Evolutionary conservation across 495 filamentous ascomycete genomes (phyloP).

Genomic region (Amorphotheca resinae): DNA sequence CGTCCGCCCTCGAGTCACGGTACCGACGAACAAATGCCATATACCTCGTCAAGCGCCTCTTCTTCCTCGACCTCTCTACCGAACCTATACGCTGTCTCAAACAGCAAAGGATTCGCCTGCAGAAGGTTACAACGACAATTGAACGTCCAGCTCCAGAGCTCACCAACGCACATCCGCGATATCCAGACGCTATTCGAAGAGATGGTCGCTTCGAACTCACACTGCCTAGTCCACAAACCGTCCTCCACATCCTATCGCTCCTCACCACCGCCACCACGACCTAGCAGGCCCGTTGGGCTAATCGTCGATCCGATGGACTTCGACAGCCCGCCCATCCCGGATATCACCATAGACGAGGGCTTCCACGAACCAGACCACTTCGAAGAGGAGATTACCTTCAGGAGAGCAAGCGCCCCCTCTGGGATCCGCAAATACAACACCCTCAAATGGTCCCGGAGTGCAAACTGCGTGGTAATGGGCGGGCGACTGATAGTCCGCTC

Average conservation of each 20-base stretch:
- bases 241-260: neutral
- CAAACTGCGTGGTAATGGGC: neutral
- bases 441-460: slow-evolving; percentile 3
- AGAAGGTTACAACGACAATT: slow-evolving; percentile 15
- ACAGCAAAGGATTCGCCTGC: slow-evolving; percentile 3
- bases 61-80: neutral
- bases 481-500: slow-evolving; percentile 9
- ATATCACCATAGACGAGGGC: slow-evolving; percentile 13
- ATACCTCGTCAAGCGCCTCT: neutral
- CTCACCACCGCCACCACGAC: neutral
- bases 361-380: slow-evolving; percentile 10
- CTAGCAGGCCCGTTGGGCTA: neutral
- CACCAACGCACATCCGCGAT: slow-evolving; percentile 11
- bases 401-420: slow-evolving; percentile 14
- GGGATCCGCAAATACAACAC: slow-evolving; percentile 16
- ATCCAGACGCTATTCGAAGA: slow-evolving; percentile 16
- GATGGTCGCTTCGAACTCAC: slow-evolving; percentile 15
- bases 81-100: neutral
- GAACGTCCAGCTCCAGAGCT: slow-evolving; percentile 16
- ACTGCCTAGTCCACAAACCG: slow-evolving; percentile 10
- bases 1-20: neutral
- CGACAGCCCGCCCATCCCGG: neutral
- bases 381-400: slow-evolving; percentile 8
- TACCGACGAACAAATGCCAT: neutral
- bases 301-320: slow-evolving; percentile 1